These are phyloP conservation scores for Veloboletus limbatus DNA, from an alignment of 1,284 basidiomycete species.

Conservation along the genomic window DNA sequence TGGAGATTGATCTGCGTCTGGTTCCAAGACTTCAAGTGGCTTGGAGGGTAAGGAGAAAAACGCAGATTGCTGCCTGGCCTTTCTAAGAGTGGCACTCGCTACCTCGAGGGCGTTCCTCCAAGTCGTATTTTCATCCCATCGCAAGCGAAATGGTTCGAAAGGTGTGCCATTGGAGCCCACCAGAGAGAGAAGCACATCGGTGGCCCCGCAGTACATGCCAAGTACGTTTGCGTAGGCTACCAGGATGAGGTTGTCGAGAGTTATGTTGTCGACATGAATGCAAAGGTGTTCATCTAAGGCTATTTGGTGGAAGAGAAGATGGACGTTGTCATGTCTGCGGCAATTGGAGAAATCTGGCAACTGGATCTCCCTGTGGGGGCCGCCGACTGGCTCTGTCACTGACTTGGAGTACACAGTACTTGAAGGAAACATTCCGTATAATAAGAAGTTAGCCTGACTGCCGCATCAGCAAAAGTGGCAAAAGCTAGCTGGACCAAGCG, in stretches of 20 bases:
- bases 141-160: constrained; percentile 35
- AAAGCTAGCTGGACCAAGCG: too few species aligned
- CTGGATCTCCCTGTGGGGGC: constrained; percentile 30
- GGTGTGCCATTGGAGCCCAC: constrained; percentile 13
- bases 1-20: constrained; percentile 19
- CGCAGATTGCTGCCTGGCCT: constrained; percentile 11
- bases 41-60: constrained; percentile 11
- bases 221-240: constrained; percentile 38
- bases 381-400: constrained; percentile 22
- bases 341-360: constrained; percentile 40
- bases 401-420: too few species aligned
- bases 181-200: constrained; percentile 41
- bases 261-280: constrained; percentile 1
- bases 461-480: too few species aligned
- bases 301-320: constrained; percentile 6
- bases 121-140: constrained; percentile 36
- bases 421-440: too few species aligned
- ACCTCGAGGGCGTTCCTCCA: constrained; percentile 33
- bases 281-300: constrained; percentile 5
- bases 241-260: constrained; percentile 24
- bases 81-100: constrained; percentile 22
- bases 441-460: too few species aligned
- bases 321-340: constrained; percentile 3
- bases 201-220: constrained; percentile 39
- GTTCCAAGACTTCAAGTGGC: constrained; percentile 10